These are phyloP conservation scores for Corchorus capsularis DNA, from an alignment of 345 rosid species.

Conservation along the genomic window DNA sequence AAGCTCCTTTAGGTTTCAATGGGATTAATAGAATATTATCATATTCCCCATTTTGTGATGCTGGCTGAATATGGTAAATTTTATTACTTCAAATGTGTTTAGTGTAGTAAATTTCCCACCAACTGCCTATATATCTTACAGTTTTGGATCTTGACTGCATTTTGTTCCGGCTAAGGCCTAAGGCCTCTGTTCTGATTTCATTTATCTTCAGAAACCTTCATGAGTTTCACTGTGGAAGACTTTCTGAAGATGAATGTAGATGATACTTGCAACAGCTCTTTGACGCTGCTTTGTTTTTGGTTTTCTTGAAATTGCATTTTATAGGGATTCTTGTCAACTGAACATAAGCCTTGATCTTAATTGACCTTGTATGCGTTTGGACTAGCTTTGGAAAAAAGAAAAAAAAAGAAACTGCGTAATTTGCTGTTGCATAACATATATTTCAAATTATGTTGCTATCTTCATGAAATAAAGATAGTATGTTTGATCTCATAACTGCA, in stretches of 20 bases:
- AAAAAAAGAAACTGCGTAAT: too few species aligned
- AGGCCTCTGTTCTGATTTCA: too few species aligned
- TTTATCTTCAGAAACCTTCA: too few species aligned
- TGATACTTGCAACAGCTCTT: conserved; percentile 88
- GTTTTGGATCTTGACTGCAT: too few species aligned
- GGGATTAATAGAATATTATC: too few species aligned
- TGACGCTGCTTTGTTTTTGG: conserved; percentile 45
- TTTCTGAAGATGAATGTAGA: conserved; percentile 71
- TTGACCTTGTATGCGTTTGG: not conserved
- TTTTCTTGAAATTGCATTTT: not conserved
- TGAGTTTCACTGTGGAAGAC: conserved; percentile 51
- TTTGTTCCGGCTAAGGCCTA: too few species aligned
- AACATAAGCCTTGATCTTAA: conserved; percentile 8
- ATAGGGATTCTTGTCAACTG: not conserved
- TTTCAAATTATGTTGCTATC: not conserved
- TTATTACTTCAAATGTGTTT: too few species aligned
- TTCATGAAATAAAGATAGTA: not conserved
- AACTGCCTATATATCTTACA: too few species aligned
- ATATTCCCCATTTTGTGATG: too few species aligned
- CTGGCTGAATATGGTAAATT: too few species aligned
- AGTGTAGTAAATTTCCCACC: too few species aligned
- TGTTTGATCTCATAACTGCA: not conserved
- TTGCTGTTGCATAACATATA: not conserved
- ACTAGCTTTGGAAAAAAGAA: not conserved
- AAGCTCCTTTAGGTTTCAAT: too few species aligned